phyloP scores from a whole-genome alignment of 768 basidiomycete genomes.

The Chiua virens region DNA sequence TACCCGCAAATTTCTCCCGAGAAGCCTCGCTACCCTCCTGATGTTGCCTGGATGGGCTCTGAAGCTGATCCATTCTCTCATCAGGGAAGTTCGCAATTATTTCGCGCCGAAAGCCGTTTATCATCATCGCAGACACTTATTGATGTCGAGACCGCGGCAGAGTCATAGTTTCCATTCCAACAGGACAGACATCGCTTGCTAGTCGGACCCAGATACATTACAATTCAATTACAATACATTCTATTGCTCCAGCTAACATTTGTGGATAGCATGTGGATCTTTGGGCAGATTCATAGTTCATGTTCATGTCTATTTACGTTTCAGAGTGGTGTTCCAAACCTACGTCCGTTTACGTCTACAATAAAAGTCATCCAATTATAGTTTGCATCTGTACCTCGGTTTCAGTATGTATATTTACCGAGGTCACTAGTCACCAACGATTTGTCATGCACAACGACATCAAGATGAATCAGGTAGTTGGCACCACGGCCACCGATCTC shows the following conservation, averaged over 20 bases:
- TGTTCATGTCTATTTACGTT: conserved; percentile 12
- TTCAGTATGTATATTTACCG: no score
- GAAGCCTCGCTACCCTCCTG: conserved; percentile 42
- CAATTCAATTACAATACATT: conserved; percentile 19
- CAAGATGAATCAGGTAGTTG: background rate
- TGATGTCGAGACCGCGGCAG: conserved; percentile 25
- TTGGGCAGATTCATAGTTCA: conserved; percentile 2
- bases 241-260: conserved; percentile 34
- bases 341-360: conserved; percentile 2
- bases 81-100: conserved; percentile 31
- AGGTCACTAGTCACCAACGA: background rate
- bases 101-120: conserved; percentile 27
- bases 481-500: conserved; percentile 41
- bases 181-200: conserved; percentile 10
- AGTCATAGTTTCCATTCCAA: conserved; percentile 17
- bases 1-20: conserved; percentile 38
- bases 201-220: conserved; percentile 23
- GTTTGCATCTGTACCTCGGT: conserved; percentile 4
- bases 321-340: background rate
- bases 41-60: conserved; percentile 34
- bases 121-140: conserved; percentile 30
- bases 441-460: conserved; percentile 2
- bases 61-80: conserved; percentile 22
- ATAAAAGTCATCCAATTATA: background rate
- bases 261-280: conserved; percentile 21